Evolutionary conservation across 305 asterid species (phyloP), one percentile per base, ranked within the genome.

Genomic region (Rubia peregrina): DNA sequence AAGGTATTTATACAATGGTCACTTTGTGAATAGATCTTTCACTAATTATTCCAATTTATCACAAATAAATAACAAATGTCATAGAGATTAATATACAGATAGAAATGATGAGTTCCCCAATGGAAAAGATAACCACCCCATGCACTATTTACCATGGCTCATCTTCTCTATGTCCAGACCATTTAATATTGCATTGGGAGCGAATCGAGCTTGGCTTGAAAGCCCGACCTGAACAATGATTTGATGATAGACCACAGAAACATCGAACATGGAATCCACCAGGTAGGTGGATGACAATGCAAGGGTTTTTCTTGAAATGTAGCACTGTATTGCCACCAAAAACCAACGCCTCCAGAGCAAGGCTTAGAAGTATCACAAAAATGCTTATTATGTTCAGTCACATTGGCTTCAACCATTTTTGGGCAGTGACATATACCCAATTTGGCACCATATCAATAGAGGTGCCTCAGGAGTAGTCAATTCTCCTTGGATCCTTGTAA

Each of bases 361-460:
- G 42, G 71, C 85, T 78, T 53, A 81, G 26, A 79, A 19, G 78
- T 71, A 38, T 81, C 85, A 51, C 83, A 81, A 65, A 81, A 81
- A 73, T 81, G 85, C 78, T 48, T 76, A 83, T 42, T n/a, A 81
- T 61, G 83, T 22, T 81, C 81, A 11, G 61, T 42, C 7, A 79
- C 83, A 56, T 76, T 69, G 41, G 76, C 85, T 62, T 79, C 83
- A 0, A 77, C 81, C 85, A 81, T 81, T 80, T 73, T 53, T 74
- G 83, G 12, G 78, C 83, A 43, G 83, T 81, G 55, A 79, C 81
- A 33, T 81, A 79, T 14, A 79, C 79, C 79, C 75, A 76, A 68
- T 79, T 76, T 0, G 85, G 85, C 0, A 81, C 85, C 61, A 78
- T 79, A 22, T 81, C 83, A 60, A 68, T 72, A 1, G 85, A 73